Evolutionary conservation across 192 early-diverging fungal genomes (phyloP), one percentile per base, ranked within the genome.

Genomic region (Bifiguratus adelaidae): DNA sequence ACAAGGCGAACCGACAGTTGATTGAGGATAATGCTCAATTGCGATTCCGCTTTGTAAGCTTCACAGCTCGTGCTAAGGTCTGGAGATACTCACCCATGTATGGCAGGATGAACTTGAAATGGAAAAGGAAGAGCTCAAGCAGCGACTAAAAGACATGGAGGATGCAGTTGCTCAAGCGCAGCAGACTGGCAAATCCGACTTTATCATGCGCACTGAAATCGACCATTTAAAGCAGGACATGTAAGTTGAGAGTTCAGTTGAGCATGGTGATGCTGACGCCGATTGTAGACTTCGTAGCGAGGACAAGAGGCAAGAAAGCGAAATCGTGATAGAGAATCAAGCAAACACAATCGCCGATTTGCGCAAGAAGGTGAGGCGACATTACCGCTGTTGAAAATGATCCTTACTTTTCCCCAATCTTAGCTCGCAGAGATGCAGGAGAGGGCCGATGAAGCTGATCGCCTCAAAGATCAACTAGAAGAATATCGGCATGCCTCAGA

Each of bases 401-500:
- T n/a, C n/a, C n/a, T n/a, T n/a, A n/a, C n/a, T n/a, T n/a, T n/a
- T 41, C 4, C 0, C 4, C 9, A 18, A 4, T 16, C 24, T 2
- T 43, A 52, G 50, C 25, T 65, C 0, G 65, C 74, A 15, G 76
- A 81, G 15, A 43, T 71, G 29, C 36, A 60, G n/a, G 71, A 74
- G 34, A 76, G 81, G 30, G 76, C 80, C 7, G 88, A 87, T 20
- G 81, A 95, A 52, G 78, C 71, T 2, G 55, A 57, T 7, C 70
- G 74, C 13, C 63, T 97, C 43, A 82, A 84, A 41, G 93, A 96
- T 60, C 82, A 97, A 61, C 53, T 98, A 15, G 87, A 95, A 45
- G 94, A 95, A 60, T 87, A 91, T 55, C 72, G 80, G 30, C 89
- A 91, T 55, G 74, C 84, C 0, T 87, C 86, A n/a, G 94, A 95